These are phyloP conservation scores for Stagonosporopsis cucurbitacearum DNA, from an alignment of 2,329 filamentous ascomycete genomes.

Conservation along the genomic window DNA sequence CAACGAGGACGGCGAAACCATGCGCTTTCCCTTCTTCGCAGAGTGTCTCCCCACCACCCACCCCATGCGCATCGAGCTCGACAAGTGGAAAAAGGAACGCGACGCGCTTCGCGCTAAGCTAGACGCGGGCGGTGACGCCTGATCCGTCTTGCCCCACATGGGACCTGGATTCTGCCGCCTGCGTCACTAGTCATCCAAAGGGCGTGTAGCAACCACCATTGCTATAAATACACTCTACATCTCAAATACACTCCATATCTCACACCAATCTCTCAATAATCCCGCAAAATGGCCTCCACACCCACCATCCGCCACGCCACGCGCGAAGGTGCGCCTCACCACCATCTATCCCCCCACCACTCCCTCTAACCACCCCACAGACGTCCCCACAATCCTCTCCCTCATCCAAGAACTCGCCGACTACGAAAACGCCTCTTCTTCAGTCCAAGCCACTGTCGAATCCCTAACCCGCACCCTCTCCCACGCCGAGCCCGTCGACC, in stretches of 20 bases:
- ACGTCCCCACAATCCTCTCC: slow-evolving; percentile 79
- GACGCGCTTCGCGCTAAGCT: slow-evolving; percentile 13
- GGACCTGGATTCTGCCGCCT: slow-evolving; percentile 20
- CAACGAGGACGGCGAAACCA: slow-evolving; percentile 24
- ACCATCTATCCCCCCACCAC: neutral
- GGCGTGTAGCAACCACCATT: slow-evolving; percentile 18
- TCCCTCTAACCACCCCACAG: slow-evolving; percentile 56
- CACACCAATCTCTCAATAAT: neutral
- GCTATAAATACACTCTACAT: neutral
- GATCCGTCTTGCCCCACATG: slow-evolving; percentile 6
- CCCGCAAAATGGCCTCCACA: slow-evolving; percentile 32
- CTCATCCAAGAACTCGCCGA: slow-evolving; percentile 85
- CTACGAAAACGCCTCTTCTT: slow-evolving; percentile 79
- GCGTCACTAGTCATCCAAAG: too few species aligned
- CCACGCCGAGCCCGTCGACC: slow-evolving; percentile 64
- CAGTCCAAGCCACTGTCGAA: slow-evolving; percentile 79
- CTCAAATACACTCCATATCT: neutral
- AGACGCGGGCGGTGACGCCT: slow-evolving; percentile 8
- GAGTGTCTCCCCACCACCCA: slow-evolving; percentile 28
- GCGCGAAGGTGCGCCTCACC: slow-evolving; percentile 59
- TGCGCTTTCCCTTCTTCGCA: slow-evolving; percentile 33
- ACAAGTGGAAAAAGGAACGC: slow-evolving; percentile 30
- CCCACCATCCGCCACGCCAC: slow-evolving; percentile 64
- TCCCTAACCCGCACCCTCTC: slow-evolving; percentile 77
- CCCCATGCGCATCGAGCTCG: slow-evolving; percentile 28